Evolutionary conservation across 805 yeast species (phyloP).

Genomic region (Kodamaea restingae): DNA sequence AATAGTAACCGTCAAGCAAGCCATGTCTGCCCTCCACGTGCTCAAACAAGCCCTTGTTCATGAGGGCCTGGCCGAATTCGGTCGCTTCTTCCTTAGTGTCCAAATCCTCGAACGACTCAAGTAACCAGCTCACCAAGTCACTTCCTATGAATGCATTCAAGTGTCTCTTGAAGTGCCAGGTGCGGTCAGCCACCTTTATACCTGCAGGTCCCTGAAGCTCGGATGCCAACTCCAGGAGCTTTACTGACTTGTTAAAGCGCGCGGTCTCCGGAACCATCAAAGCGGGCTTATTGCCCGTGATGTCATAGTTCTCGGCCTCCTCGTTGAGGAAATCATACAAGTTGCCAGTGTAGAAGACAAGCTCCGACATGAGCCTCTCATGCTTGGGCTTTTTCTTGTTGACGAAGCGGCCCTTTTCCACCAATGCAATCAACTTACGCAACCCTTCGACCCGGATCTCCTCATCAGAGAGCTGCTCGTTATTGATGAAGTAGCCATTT

Average conservation of each 20-base stretch:
- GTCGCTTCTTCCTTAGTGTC: constrained; percentile 81
- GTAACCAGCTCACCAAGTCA: constrained; percentile 82
- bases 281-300: constrained; percentile 33
- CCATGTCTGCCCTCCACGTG: constrained; percentile 84
- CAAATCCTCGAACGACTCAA: constrained; percentile 74
- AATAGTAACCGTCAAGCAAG: constrained; percentile 89
- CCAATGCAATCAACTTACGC: constrained; percentile 56
- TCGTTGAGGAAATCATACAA: constrained; percentile 58
- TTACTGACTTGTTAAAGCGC: constrained; percentile 48
- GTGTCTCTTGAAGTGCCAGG: constrained; percentile 87
- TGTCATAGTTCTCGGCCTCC: constrained; percentile 41
- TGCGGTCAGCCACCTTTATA: constrained; percentile 66
- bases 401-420: constrained; percentile 54
- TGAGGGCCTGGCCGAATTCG: constrained; percentile 69
- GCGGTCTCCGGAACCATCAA: constrained; percentile 30
- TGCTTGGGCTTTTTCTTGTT: constrained; percentile 22
- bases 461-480: constrained; percentile 70
- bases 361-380: constrained; percentile 66
- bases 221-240: constrained; percentile 50
- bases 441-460: constrained; percentile 93
- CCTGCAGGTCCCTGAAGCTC: constrained; percentile 68
- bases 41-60: constrained; percentile 66
- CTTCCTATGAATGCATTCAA: constrained; percentile 77
- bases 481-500: constrained; percentile 43
- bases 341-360: constrained; percentile 83